Percentiles rank a stretch among this genome's conserved stretches.
Conservation (phyloP, 208 protist species). For the Acanthamoeba culbertsoni region DNA sequence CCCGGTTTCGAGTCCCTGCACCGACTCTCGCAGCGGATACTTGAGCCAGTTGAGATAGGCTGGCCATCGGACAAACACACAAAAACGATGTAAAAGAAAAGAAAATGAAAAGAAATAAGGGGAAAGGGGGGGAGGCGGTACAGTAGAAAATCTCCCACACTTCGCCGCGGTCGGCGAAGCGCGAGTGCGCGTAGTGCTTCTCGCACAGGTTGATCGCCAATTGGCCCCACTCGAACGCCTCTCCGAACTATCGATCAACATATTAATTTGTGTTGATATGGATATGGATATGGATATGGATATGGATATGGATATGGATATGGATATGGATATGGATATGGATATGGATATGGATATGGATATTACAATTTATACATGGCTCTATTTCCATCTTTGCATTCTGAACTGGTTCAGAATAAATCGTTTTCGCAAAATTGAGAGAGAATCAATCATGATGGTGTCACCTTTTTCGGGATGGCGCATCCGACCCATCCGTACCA, state of each 20-base stretch:
- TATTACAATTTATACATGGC: no score
- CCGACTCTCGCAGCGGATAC: not conserved
- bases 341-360: no score
- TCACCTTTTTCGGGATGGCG: not conserved
- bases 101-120: not conserved
- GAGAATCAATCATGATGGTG: no score
- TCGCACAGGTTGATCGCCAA: conserved; percentile 37
- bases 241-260: not conserved
- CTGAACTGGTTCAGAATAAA: no score
- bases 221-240: conserved; percentile 46
- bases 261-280: not conserved
- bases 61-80: not conserved
- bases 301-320: no score
- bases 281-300: no score
- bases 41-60: not conserved
- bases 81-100: not conserved
- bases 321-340: no score
- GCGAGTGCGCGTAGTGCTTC: conserved; percentile 7
- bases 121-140: not conserved
- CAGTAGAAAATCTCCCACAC: conserved; percentile 40
- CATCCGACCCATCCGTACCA: conserved; percentile 47
- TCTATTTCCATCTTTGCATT: no score
- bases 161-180: not conserved
- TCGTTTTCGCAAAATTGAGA: no score
- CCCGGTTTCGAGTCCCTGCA: not conserved